A percentile compares a stretch with the other conserved stretches of the same genome.
phyloP scores from a whole-genome alignment of 202 grass and related monocot genomes.

The Cymbopogon flexuosus region DNA sequence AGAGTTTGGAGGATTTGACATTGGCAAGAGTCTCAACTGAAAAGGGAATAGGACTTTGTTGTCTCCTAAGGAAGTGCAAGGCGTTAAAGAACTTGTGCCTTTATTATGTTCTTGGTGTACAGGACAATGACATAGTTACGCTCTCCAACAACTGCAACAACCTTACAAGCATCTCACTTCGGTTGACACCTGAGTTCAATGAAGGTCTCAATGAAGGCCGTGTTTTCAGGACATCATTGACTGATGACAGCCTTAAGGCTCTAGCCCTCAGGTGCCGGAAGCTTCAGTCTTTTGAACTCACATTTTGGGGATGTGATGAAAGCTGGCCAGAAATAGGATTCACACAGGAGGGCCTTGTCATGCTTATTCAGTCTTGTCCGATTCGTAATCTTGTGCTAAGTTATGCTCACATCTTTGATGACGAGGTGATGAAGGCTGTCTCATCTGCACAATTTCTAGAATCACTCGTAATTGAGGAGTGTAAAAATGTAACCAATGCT shows the following conservation, averaged over 20 bases:
- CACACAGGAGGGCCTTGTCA: constrained; percentile 39
- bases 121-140: constrained; percentile 41
- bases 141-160: constrained; percentile 44
- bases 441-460: constrained; percentile 37
- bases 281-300: constrained; percentile 51
- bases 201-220: too few species aligned
- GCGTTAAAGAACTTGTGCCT: constrained; percentile 54
- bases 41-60: constrained; percentile 33
- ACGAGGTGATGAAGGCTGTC: constrained; percentile 39
- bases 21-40: constrained; percentile 37
- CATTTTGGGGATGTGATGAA: not conserved
- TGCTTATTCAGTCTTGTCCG: constrained; percentile 43
- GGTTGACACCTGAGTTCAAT: constrained; percentile 3
- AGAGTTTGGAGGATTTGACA: constrained; percentile 46
- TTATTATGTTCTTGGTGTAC: constrained; percentile 37
- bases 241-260: constrained; percentile 46
- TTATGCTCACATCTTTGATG: constrained; percentile 36
- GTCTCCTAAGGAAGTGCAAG: constrained; percentile 41
- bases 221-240: constrained; percentile 19
- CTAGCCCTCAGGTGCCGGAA: constrained; percentile 34
- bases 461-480: constrained; percentile 40
- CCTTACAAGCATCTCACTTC: constrained; percentile 50
- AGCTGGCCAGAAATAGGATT: not conserved
- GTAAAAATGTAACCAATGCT: constrained; percentile 27
- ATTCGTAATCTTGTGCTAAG: constrained; percentile 41